Conservation (phyloP, 148 eudicot species). For the Vaccinium myrtillus region DNA sequence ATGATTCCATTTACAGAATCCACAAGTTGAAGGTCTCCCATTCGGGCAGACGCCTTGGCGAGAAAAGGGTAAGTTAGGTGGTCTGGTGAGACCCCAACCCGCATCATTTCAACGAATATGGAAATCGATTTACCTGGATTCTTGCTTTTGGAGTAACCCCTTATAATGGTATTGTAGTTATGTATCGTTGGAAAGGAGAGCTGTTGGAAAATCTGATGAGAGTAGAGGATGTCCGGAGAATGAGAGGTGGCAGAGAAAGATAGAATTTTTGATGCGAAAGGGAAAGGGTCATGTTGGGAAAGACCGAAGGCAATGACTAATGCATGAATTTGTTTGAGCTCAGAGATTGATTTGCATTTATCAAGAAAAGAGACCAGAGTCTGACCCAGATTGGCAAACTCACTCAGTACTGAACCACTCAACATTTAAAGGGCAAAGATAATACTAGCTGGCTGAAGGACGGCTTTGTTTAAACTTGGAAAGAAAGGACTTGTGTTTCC, state of each 20-base stretch:
- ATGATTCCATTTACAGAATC: constrained; percentile 39
- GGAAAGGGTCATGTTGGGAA: constrained; percentile 38
- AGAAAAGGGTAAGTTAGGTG: constrained; percentile 74
- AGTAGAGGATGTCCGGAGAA: constrained; percentile 36
- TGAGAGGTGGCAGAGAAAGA: constrained; percentile 39
- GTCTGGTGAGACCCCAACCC: constrained; percentile 49
- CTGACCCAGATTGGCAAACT: constrained; percentile 28
- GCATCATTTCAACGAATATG: constrained; percentile 54
- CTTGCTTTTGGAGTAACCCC: constrained; percentile 46
- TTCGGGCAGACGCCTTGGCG: constrained; percentile 55
- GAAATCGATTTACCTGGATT: constrained; percentile 43
- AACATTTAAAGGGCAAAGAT: not conserved
- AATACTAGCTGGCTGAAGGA: too few relatives aligned
- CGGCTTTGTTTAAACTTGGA: too few relatives aligned
- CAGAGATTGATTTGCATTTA: constrained; percentile 52
- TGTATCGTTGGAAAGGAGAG: constrained; percentile 43
- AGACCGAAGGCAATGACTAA: constrained; percentile 43
- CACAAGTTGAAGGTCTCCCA: constrained; percentile 40
- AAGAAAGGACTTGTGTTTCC: too few relatives aligned
- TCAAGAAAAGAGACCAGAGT: constrained; percentile 38
- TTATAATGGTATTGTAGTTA: constrained; percentile 58
- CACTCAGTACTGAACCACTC: constrained; percentile 24
- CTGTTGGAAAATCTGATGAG: constrained; percentile 44
- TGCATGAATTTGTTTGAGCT: constrained; percentile 60
- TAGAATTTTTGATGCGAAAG: constrained; percentile 50